phyloP scores from a whole-genome alignment of 495 filamentous ascomycete genomes.

The Xylaria grammica region DNA sequence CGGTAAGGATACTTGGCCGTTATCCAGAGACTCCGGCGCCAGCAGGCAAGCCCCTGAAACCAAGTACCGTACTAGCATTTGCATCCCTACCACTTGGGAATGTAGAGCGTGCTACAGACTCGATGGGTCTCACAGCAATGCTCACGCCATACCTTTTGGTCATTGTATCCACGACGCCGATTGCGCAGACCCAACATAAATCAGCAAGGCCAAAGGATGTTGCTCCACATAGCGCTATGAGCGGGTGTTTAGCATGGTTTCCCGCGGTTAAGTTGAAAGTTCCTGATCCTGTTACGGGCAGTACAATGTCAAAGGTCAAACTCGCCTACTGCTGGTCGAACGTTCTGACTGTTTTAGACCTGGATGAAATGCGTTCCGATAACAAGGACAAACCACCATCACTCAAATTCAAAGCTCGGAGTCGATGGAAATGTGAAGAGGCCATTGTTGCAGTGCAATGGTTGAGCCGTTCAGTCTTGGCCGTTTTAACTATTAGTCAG shows the following conservation, averaged over 20 bases:
- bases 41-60: conserved; percentile 72
- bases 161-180: conserved; percentile 93
- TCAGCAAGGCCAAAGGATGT: conserved; percentile 87
- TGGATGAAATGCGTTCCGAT: conserved; percentile 73
- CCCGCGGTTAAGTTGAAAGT: conserved; percentile 91
- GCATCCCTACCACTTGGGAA: conserved; percentile 90
- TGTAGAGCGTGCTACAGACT: conserved; percentile 84
- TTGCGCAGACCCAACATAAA: conserved; percentile 96
- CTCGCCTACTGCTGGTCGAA: conserved; percentile 99
- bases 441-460: conserved; percentile 96
- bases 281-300: conserved; percentile 60
- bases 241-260: conserved; percentile 95
- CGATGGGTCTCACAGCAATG: conserved; percentile 91
- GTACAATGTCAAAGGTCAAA: conserved; percentile 72
- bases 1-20: conserved; percentile 85
- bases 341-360: conserved; percentile 87
- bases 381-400: conserved; percentile 72
- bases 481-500: conserved; percentile 90
- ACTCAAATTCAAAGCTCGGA: conserved; percentile 80
- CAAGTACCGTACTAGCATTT: conserved; percentile 94
- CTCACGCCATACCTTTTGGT: conserved; percentile 95
- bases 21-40: conserved; percentile 72
- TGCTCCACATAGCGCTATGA: conserved; percentile 85
- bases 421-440: conserved; percentile 92
- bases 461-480: conserved; percentile 92